Percentiles rank a stretch among this genome's conserved stretches.
These are phyloP conservation scores for Solanum rostratum DNA, from an alignment of 257 asterid species.

Conservation along the genomic window DNA sequence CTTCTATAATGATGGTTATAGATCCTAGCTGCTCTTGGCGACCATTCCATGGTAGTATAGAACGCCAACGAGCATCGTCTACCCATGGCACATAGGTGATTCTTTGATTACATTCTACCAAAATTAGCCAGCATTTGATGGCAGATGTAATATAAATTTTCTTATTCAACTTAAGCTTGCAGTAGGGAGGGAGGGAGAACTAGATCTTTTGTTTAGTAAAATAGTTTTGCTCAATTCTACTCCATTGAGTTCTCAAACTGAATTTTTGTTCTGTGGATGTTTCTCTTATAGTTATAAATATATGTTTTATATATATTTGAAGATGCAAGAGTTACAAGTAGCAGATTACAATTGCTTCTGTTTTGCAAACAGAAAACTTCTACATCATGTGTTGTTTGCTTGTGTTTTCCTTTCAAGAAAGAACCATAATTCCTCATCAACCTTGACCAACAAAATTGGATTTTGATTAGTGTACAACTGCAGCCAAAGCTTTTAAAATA, in stretches of 20 bases:
- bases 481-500: background rate
- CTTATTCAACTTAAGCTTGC: background rate
- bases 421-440: background rate
- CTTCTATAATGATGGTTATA: background rate
- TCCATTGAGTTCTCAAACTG: background rate
- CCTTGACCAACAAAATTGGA: background rate
- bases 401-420: background rate
- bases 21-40: background rate
- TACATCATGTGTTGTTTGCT: background rate
- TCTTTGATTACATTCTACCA: conserved; percentile 3
- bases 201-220: background rate
- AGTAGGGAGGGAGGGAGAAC: background rate
- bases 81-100: background rate
- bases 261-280: background rate
- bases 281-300: background rate
- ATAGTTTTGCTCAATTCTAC: background rate
- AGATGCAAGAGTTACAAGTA: background rate
- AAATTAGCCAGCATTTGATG: conserved; percentile 3
- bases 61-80: background rate
- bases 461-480: background rate
- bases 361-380: background rate
- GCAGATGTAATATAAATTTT: conserved; percentile 6
- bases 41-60: background rate
- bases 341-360: background rate
- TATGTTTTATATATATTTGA: background rate